Base-by-base conservation (phyloP, 306 rosid species). In the Fragaria ananassa region DNA sequence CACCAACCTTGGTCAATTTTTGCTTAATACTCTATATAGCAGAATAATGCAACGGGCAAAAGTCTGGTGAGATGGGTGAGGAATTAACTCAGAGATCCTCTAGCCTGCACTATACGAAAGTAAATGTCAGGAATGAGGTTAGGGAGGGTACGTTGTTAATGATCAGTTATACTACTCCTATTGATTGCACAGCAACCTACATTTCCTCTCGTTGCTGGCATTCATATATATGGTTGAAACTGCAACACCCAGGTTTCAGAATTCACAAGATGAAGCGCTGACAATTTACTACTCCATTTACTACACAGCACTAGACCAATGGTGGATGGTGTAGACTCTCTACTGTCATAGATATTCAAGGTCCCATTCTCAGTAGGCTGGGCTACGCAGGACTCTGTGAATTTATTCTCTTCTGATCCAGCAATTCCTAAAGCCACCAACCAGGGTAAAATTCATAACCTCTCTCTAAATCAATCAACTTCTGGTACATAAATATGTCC, bases 201-300 rank as follows among this genome's bases (percentile, higher is more conserved):
- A 39, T 34, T 34, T 34, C 68, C 68, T 31, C 42, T 17, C 6
- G 45, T 63, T 19, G 68, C 68, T 63, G 68, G 23, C 68, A 63
- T 17, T 34, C 23, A 34, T 35, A 31, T 35, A 17, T 2, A 63
- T 63, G 45, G 45, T 35, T 31, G 45, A 17, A 63, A 34, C 45
- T 63, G 44, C 45, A 5, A 17, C 42, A 63, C 44, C 44, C 45
- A 62, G 68, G 17, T 34, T 34, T 62, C 19, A 34, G 11, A 7
- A 13, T 63, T 63, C 68, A 63, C 68, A 63, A 17, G 68, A 63
- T 8, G 68, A 63, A 63, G 68, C 68, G 25, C 68, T 63, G 12
- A 35, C 21, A 63, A 63, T 34, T 63, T 63, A 63, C 44, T 63
- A 63, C 44, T 18, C 23, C 11, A 34, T 34, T 34, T 34, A 34